Evolutionary conservation across 2,329 filamentous ascomycete genomes (phyloP).

Genomic region (Pseudocercospora musae): DNA sequence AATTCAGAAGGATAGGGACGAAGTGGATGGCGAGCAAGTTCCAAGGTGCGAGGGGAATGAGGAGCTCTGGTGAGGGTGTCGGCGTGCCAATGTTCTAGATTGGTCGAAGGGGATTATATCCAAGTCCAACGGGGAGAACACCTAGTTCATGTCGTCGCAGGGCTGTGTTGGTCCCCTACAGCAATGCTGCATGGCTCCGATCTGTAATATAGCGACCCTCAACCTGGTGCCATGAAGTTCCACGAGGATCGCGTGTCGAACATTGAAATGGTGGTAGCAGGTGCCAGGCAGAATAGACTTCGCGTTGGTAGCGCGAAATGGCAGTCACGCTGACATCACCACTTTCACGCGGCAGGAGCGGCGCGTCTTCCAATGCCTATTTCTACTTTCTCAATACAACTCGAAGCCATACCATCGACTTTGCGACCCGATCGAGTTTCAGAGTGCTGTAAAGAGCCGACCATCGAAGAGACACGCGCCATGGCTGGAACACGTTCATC

Average conservation of each 20-base stretch:
- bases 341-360: neutral
- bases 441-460: neutral
- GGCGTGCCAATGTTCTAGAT: neutral
- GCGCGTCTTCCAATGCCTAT: neutral
- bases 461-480: neutral
- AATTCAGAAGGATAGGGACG: neutral
- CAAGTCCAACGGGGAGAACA: no score
- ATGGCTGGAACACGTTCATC: constrained; percentile 14
- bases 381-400: no score
- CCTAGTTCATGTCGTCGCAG: no score
- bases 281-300: neutral
- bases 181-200: no score
- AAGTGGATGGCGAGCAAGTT: neutral
- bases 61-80: neutral
- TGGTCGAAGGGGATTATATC: no score
- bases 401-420: neutral
- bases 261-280: no score
- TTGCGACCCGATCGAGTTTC: neutral
- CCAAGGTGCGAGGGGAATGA: neutral
- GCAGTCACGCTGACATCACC: constrained; percentile 2
- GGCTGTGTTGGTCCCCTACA: no score
- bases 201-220: no score
- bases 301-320: neutral
- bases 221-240: no score
- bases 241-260: no score